Evolutionary conservation across 805 yeast genomes (phyloP), one percentile per base, ranked within the genome.

Genomic region (Candida boidinii): DNA sequence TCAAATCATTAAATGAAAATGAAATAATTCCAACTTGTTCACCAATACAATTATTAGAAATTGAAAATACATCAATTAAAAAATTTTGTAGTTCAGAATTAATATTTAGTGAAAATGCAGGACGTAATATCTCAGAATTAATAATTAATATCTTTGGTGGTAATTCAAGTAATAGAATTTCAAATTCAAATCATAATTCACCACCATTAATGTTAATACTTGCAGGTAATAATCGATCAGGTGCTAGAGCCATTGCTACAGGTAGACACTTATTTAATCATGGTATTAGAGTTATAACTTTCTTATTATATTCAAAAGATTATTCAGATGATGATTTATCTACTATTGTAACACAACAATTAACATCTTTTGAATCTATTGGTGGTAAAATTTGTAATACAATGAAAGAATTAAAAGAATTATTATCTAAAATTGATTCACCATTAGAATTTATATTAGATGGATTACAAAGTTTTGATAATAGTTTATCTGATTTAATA

Each of bases 381-480:
- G 94, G 92, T 8, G 94, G 94, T n/a, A 79, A 79, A 43, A 54
- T 71, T n/a, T 72, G 57, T 26, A 51, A 44, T 39, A 62, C 44
- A 14, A 46, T 56, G 41, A 49, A 38, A 29, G 68, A 49, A 28
- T 58, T 64, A 49, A 62, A 49, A 35, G 54, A 30, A 17, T 54
- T 56, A 23, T 53, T 63, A 43, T 61, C 51, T 10, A 68, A 69
- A 36, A 57, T 76, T 25, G 82, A 79, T 28, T 70, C 84, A 2
- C 92, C 94, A 0, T 74, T 83, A 12, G 95, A 86, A 49, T 62
- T 87, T 38, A 70, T 86, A 8, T 49, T 87, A 14, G 96, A 87
- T 53, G 92, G 87, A 1, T 62, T 87, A 44, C 95, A 83, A 50
- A 96, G 95, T 1, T 79, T 73, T 42, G 92, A 84, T 44, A 70